These are phyloP conservation scores for Sporothrix curviconia DNA, from an alignment of 2,329 filamentous ascomycete genomes.

Conservation along the genomic window DNA sequence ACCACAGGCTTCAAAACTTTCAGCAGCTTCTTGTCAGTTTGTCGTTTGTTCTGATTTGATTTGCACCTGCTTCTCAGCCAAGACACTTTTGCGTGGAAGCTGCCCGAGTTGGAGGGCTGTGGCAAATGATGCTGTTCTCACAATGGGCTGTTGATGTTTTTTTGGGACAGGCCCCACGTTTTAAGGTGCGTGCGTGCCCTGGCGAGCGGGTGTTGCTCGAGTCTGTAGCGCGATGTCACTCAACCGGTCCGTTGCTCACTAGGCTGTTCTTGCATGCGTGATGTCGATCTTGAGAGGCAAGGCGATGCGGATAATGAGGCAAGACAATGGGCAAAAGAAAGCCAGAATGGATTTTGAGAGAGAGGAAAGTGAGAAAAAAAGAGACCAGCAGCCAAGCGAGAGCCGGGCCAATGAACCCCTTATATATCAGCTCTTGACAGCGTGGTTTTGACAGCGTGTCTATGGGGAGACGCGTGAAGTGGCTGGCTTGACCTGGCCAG, in stretches of 20 bases:
- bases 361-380: not conserved
- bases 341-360: no score
- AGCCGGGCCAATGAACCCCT: not conserved
- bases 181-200: not conserved
- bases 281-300: conserved; percentile 2
- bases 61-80: no score
- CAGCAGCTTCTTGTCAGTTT: not conserved
- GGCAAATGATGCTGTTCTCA: not conserved
- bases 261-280: not conserved
- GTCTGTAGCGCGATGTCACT: conserved; percentile 7
- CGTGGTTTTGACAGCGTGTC: not conserved
- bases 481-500: not conserved
- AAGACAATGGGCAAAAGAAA: not conserved
- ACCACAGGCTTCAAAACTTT: not conserved
- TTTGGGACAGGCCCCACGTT: conserved; percentile 1
- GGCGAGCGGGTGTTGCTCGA: conserved; percentile 1
- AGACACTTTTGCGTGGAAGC: no score
- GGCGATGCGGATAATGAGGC: not conserved
- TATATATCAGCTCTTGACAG: not conserved
- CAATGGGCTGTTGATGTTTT: not conserved
- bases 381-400: not conserved
- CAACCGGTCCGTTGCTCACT: conserved; percentile 1
- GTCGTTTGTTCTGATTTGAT: not conserved
- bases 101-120: not conserved
- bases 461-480: not conserved